Conservation (phyloP, 352 stramenopile species). For the Peronospora belbahrii region DNA sequence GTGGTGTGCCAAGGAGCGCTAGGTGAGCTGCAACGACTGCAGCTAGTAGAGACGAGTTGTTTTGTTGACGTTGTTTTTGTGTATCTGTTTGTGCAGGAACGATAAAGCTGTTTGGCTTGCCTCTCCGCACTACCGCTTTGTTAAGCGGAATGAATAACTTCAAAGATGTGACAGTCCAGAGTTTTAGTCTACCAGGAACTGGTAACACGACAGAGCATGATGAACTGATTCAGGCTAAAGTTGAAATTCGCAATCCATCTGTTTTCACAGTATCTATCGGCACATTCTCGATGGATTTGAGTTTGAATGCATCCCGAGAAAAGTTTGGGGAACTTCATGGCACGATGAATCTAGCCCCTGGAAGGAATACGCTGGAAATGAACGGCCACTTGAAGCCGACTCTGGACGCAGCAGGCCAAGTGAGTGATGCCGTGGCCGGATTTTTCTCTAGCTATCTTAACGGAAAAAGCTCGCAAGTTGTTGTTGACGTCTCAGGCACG, state of each 20-base stretch:
- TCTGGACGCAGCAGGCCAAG: slow-evolving; percentile 29
- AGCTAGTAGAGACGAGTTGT: neutral
- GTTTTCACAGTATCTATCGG: slow-evolving; percentile 63
- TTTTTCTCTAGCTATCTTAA: slow-evolving; percentile 72
- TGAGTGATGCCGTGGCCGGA: slow-evolving; percentile 38
- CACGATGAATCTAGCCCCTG: slow-evolving; percentile 46
- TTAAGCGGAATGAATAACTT: slow-evolving; percentile 64
- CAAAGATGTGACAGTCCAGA: slow-evolving; percentile 45
- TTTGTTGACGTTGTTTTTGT: slow-evolving; percentile 1
- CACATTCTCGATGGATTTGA: slow-evolving; percentile 45
- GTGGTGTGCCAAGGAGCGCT: slow-evolving; percentile 58
- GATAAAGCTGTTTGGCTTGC: slow-evolving; percentile 41
- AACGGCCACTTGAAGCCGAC: slow-evolving; percentile 40
- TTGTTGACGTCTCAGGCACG: slow-evolving; percentile 40
- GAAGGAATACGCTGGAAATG: slow-evolving; percentile 43
- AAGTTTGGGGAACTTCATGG: slow-evolving; percentile 45
- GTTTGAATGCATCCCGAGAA: slow-evolving; percentile 25
- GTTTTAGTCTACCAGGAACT: slow-evolving; percentile 50
- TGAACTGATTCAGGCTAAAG: slow-evolving; percentile 49
- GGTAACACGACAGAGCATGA: slow-evolving; percentile 22
- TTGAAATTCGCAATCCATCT: slow-evolving; percentile 65
- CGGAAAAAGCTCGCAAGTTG: slow-evolving; percentile 43
- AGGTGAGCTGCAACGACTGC: slow-evolving; percentile 23
- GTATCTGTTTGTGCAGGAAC: slow-evolving; percentile 23
- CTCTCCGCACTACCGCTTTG: slow-evolving; percentile 34